phyloP scores from a whole-genome alignment of 2,329 filamentous ascomycete genomes.

The Emergomyces africanus region DNA sequence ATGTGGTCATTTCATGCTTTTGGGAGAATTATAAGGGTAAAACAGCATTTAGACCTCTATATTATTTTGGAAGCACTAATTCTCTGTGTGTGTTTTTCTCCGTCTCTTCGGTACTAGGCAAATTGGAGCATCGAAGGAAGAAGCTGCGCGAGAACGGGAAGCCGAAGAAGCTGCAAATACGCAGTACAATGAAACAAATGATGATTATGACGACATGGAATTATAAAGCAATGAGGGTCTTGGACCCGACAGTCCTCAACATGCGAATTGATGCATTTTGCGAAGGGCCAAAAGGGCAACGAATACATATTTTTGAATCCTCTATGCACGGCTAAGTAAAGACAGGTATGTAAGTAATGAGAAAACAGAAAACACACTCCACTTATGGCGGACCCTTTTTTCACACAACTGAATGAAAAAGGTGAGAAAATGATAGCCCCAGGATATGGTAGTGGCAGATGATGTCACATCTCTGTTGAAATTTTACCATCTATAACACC shows the following conservation, averaged over 20 bases:
- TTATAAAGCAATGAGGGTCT: slow-evolving; percentile 18
- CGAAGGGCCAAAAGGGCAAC: background rate
- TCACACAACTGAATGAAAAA: background rate
- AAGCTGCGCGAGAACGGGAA: slow-evolving; percentile 62
- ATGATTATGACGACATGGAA: slow-evolving; percentile 48
- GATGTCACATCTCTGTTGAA: background rate
- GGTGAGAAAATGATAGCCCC: background rate
- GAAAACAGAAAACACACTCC: background rate
- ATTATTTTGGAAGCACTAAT: background rate
- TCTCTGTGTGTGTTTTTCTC: background rate
- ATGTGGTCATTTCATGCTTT: slow-evolving; percentile 8
- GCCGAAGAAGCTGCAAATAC: slow-evolving; percentile 50
- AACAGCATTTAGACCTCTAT: background rate
- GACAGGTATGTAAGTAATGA: background rate
- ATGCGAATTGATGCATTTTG: background rate
- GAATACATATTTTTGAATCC: background rate
- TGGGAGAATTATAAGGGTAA: background rate
- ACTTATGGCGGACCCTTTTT: background rate
- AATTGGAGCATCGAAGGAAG: slow-evolving; percentile 70
- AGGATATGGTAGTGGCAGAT: background rate
- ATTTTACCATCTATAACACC: background rate
- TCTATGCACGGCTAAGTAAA: background rate
- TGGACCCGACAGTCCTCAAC: background rate
- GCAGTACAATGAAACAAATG: slow-evolving; percentile 36
- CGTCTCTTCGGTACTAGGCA: slow-evolving; percentile 38